A percentile compares a stretch with the other conserved stretches of the same genome.
Conservation (phyloP, 139 green algal genomes). For the Coelastrella sp. region DNA sequence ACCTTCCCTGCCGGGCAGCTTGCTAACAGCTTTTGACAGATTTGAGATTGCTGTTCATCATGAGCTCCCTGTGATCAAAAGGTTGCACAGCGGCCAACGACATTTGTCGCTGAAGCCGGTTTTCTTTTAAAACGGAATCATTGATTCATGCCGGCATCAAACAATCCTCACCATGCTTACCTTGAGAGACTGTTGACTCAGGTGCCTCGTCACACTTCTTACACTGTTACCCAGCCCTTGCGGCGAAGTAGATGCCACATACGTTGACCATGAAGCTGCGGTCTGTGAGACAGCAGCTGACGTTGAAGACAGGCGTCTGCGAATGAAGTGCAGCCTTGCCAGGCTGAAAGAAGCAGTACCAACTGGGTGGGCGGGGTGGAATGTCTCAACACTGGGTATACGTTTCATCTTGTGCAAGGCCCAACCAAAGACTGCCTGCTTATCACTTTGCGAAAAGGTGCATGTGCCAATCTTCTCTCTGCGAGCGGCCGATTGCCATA, state of each 20-base stretch:
- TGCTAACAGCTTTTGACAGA: too few species aligned
- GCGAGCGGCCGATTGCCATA: too few species aligned
- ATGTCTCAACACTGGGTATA: background rate
- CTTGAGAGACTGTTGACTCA: slow-evolving; percentile 38
- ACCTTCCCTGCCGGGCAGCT: too few species aligned
- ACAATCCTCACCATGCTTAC: too few species aligned
- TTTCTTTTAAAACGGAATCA: too few species aligned
- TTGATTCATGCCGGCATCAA: too few species aligned
- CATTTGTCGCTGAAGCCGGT: too few species aligned
- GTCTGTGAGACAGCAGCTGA: background rate
- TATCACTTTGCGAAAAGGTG: background rate
- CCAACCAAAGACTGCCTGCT: background rate
- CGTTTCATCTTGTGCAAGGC: slow-evolving; percentile 14
- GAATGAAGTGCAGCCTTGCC: background rate
- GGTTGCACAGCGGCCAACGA: too few species aligned
- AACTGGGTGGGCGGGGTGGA: background rate
- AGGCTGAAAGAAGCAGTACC: background rate
- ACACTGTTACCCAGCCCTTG: background rate
- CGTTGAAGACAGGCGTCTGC: background rate
- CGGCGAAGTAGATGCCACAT: background rate
- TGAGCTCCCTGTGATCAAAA: too few species aligned
- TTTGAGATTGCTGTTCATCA: too few species aligned
- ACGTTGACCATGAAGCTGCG: background rate
- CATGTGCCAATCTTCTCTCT: background rate
- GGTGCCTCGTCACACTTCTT: slow-evolving; percentile 1